Base-by-base conservation (phyloP, 2,329 filamentous ascomycete genomes). In the Fusarium cicatricum region DNA sequence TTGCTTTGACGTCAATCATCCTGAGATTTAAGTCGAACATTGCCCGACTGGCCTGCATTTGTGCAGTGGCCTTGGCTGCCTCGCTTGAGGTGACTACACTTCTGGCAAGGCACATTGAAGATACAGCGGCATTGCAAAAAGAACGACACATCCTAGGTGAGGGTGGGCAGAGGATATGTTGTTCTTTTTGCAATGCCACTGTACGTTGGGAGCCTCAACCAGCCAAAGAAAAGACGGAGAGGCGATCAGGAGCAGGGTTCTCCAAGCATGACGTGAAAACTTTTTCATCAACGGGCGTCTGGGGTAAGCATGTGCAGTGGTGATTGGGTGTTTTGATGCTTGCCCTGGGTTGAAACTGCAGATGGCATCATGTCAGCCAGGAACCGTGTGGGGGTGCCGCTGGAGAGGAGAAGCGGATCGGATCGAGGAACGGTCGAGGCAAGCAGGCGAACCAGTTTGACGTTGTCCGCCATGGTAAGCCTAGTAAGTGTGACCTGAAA, bases 271-370 rank as follows among this genome's bases (percentile, higher is more conserved):
- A 59, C 15, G 19, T 48, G 54, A 62, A 64, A 53, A 64, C 34
- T 53, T 50, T 60, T 62, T 52, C 46, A 43, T 15, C 15, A 15
- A 60, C 60, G 60, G 60, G 60, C 60, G 60, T 64, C 43, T 60
- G 51, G 46, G 33, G 51, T 63, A 64, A 60, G 55, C 45, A 52
- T 52, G 43, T 34, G 12, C 19, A 39, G 17, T n/a, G 26, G 38
- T 63, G 60, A 60, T 62, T 62, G 60, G 59, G 9, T 49, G 33
- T n/a, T 49, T 29, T 17, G 33, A 23, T 26, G 42, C 37, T 36
- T 52, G 46, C 55, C 43, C 63, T 53, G 54, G 50, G 11, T 29
- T 45, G 23, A 59, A 48, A 45, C 17, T 55, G 43, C 12, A 60
- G 32, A 39, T 28, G 36, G 37, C 23, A 26, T 26, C 23, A 26